Percentiles rank a stretch among this genome's conserved stretches.
These are phyloP conservation scores for Pouteria campechiana DNA, from an alignment of 179 eudicot genomes.

Conservation along the genomic window DNA sequence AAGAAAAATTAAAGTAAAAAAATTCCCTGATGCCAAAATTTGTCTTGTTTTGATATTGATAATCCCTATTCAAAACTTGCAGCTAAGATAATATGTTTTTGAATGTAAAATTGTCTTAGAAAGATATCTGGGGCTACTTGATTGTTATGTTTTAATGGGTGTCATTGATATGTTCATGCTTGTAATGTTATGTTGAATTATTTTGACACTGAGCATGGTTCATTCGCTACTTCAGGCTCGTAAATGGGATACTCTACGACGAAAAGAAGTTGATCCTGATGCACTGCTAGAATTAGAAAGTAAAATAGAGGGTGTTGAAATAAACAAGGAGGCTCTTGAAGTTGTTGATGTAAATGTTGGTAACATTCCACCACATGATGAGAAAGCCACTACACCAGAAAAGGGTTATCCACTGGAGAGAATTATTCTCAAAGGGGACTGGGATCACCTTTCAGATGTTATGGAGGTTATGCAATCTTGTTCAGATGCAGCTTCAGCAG, in stretches of 20 bases:
- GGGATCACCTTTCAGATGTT: constrained; percentile 61
- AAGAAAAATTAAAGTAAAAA: too few species aligned
- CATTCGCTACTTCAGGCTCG: constrained; percentile 26
- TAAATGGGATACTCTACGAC: constrained; percentile 18
- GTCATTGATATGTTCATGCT: too few species aligned
- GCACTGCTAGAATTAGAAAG: constrained; percentile 20
- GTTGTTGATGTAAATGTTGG: constrained; percentile 22
- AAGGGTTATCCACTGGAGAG: constrained; percentile 75
- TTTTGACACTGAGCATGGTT: too few species aligned
- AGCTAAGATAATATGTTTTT: too few species aligned
- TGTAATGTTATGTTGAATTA: too few species aligned
- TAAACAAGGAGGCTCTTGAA: constrained; percentile 50
- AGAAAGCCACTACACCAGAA: constrained; percentile 54
- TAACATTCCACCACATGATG: constrained; percentile 67
- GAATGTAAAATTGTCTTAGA: too few species aligned
- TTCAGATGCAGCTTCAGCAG: constrained; percentile 26
- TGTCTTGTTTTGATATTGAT: too few species aligned
- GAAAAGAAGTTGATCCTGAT: constrained; percentile 20
- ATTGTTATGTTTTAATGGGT: background rate
- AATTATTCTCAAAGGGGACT: constrained; percentile 75
- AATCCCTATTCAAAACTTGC: too few species aligned
- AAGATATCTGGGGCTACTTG: too few species aligned
- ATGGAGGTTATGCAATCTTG: constrained; percentile 29
- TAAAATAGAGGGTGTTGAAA: constrained; percentile 21
- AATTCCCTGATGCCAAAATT: too few species aligned